A percentile compares a stretch with the other conserved stretches of the same genome.
Evolutionary conservation across 2,329 filamentous ascomycete species (phyloP).

Genomic region (Botrytis fragariae): DNA sequence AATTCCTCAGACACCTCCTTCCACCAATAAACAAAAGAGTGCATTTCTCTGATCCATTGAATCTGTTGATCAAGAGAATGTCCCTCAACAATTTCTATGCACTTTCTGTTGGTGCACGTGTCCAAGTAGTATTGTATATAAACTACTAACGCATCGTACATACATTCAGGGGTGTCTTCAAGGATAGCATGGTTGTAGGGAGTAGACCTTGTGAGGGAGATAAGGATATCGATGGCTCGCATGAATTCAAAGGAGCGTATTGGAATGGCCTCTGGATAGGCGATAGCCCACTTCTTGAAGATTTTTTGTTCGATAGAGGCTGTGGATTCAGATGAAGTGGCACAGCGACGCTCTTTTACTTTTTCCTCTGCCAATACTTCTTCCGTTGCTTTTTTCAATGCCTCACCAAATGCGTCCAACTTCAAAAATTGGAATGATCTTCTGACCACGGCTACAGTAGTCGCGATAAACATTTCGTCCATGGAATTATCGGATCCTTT

Average conservation of each 20-base stretch:
- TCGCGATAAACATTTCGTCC: background rate
- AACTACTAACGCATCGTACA: background rate
- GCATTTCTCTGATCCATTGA: background rate
- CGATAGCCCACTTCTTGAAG: background rate
- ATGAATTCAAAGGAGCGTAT: background rate
- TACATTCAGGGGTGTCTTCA: background rate
- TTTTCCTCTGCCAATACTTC: background rate
- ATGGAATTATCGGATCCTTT: background rate
- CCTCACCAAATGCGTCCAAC: background rate
- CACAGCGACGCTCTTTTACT: background rate
- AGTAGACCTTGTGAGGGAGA: background rate
- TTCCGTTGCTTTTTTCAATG: background rate
- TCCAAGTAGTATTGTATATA: background rate
- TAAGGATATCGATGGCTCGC: background rate
- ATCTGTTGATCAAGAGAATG: background rate
- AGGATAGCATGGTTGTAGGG: background rate
- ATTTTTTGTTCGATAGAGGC: background rate
- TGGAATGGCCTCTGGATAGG: background rate
- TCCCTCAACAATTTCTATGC: background rate
- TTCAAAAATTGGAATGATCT: background rate
- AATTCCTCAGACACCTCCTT: background rate
- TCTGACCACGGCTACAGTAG: background rate
- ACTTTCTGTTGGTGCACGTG: background rate
- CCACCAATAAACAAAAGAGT: background rate
- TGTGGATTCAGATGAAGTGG: too few relatives aligned